Base-by-base conservation (phyloP, 768 basidiomycete species). In the Pluteus cervinus region DNA sequence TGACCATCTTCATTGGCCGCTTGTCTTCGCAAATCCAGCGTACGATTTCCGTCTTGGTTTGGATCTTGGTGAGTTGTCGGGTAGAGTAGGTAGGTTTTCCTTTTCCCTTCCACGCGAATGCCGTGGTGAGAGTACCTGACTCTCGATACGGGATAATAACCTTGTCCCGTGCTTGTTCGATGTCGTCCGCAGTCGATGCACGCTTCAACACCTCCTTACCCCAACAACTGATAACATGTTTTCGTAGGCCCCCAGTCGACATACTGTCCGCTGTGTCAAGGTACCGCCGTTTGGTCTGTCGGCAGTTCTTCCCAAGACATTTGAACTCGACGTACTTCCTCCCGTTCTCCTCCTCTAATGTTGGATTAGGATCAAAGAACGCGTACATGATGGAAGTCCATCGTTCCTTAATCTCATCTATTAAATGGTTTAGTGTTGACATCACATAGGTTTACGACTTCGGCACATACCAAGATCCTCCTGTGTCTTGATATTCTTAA, bases 381-480 rank as follows among this genome's bases (percentile, higher is more conserved):
- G 31, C 31, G 14, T 32, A 32, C 18, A 59, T 41, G 0, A 43
- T 44, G 8, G 54, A 43, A 5, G 31, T 47, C 55, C 54, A 57
- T 2, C 42, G 55, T 47, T 57, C 47, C 32, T 16, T 31, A 7
- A 53, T 24, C 9, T 30, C 16, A 4, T 43, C 54, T 56, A 30
- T 21, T n/a, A n/a, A n/a, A n/a, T n/a, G n/a, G n/a, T n/a, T n/a
- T n/a, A n/a, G 17, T 11, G 38, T 32, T 5, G n/a, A n/a, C n/a
- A n/a, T n/a, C n/a, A n/a, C n/a, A n/a, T n/a, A n/a, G n/a, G n/a
- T n/a, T n/a, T n/a, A n/a, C n/a, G n/a, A n/a, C n/a, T n/a, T n/a
- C n/a, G n/a, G n/a, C n/a, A n/a, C n/a, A n/a, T n/a, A n/a, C n/a
- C n/a, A n/a, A n/a, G n/a, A n/a, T n/a, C n/a, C n/a, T n/a, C n/a